Base-by-base conservation (phyloP, 2,329 filamentous ascomycete genomes). In the Fusarium sp. region DNA sequence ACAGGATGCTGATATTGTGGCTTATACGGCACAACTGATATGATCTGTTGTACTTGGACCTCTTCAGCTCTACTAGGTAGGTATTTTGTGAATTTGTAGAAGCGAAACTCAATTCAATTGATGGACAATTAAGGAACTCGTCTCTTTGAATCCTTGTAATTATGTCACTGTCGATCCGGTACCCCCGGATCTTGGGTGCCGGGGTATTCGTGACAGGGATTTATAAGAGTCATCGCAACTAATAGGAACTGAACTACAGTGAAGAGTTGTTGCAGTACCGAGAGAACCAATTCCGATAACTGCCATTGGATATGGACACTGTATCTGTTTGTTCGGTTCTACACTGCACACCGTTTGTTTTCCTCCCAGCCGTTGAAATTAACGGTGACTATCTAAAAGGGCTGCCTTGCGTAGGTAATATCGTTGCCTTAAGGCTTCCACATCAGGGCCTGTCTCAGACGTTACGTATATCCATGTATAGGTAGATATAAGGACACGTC, bases 341-440 rank as follows among this genome's bases (percentile, higher is more conserved):
- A 42, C 40, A 14, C 27, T 24, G 42, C 60, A 63, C 44, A 50
- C 34, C 24, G 29, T 64, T 18, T 20, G 49, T 59, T 57, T 55
- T 55, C 59, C 68, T 68, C 22, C 57, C 38, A 45, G 24, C 53
- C 38, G 32, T 57, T 45, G 34, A 15, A 46, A 42, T 27, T 53
- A 51, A 59, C 58, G 51, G 47, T 46, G 42, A 46, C 18, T 46
- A 42, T 45, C 54, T 68, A 32, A 58, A 25, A 71, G 25, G 52
- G 64, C 46, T 59, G 55, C 46, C 68, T 70, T 67, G 64, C 61
- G 56, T 67, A 40, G 40, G 44, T 5, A 12, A 45, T 59, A 42
- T 65, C n/a, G 66, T 45, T 71, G 69, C 69, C 69, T 72, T 56
- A 42, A 59, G 68, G 51, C 69, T 69, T 71, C 68, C 65, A 54